These are phyloP conservation scores for Blastomyces parvus DNA, from an alignment of 2,329 filamentous ascomycete species.

Conservation along the genomic window DNA sequence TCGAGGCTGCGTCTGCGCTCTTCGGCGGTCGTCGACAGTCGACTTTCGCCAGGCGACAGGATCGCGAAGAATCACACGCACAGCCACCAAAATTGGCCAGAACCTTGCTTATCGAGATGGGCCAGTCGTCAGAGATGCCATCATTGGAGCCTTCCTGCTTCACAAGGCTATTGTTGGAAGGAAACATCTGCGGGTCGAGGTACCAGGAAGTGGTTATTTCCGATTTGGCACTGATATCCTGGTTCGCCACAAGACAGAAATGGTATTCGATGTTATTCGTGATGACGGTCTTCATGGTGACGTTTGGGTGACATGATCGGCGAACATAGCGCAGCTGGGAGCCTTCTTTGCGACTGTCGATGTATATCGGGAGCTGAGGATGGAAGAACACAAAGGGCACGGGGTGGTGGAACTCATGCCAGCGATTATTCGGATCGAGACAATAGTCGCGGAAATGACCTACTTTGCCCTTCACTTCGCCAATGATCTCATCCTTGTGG, in stretches of 20 bases:
- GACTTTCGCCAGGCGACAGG: conserved; percentile 34
- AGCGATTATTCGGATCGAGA: conserved; percentile 55
- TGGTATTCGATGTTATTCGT: conserved; percentile 71
- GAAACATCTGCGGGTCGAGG: conserved; percentile 33
- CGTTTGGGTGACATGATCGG: conserved; percentile 82
- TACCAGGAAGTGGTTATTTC: conserved; percentile 44
- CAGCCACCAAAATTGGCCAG: conserved; percentile 43
- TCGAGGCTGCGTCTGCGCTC: conserved; percentile 25
- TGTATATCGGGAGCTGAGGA: conserved; percentile 77
- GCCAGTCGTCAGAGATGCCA: conserved; percentile 31
- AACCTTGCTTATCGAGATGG: conserved; percentile 40
- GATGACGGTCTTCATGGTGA: conserved; percentile 77
- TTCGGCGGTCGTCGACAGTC: conserved; percentile 35
- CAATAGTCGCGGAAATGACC: conserved; percentile 67
- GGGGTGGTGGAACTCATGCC: conserved; percentile 51
- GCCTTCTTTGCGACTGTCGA: conserved; percentile 82
- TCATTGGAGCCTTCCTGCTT: conserved; percentile 33
- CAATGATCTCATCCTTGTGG: conserved; percentile 47
- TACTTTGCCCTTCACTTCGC: conserved; percentile 69
- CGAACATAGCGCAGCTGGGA: conserved; percentile 81
- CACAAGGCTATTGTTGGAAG: conserved; percentile 31
- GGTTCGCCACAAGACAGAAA: conserved; percentile 83
- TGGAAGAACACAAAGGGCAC: conserved; percentile 78
- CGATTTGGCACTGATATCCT: conserved; percentile 54
- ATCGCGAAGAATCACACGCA: conserved; percentile 33